These are phyloP conservation scores for Talaromyces liani DNA, from an alignment of 495 filamentous ascomycete species.

Conservation along the genomic window DNA sequence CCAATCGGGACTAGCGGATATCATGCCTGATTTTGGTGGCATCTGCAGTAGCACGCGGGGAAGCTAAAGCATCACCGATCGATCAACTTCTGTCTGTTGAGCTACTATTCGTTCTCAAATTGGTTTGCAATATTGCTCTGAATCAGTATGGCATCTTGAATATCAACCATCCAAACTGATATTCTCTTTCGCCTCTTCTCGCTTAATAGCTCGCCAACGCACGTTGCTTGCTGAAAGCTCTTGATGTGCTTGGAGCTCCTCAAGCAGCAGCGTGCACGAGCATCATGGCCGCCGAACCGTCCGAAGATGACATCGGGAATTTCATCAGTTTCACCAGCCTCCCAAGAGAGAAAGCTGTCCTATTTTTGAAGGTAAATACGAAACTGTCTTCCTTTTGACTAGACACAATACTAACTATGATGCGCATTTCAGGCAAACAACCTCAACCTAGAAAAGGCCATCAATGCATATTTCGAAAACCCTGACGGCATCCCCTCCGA, in stretches of 20 bases:
- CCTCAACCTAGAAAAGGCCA: constrained; percentile 39
- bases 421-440: constrained; percentile 33
- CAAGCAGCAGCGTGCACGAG: constrained; percentile 3
- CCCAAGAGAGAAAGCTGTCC: constrained; percentile 36
- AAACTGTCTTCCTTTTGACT: not conserved
- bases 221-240: constrained; percentile 4
- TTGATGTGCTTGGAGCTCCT: not conserved
- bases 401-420: not conserved
- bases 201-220: not conserved
- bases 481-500: constrained; percentile 30
- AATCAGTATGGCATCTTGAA: not conserved
- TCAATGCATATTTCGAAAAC: constrained; percentile 48
- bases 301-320: constrained; percentile 37
- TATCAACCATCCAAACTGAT: not conserved
- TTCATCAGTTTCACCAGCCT: constrained; percentile 42
- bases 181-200: not conserved
- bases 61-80: not conserved
- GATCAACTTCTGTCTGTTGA: not conserved
- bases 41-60: not conserved
- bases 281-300: constrained; percentile 36
- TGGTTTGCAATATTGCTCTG: not conserved
- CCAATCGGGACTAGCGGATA: not conserved
- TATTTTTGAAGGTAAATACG: constrained; percentile 36
- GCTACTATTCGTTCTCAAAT: not conserved
- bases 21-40: not conserved